Conservation (phyloP, 345 rosid species). For the Gossypium ekmanianum region DNA sequence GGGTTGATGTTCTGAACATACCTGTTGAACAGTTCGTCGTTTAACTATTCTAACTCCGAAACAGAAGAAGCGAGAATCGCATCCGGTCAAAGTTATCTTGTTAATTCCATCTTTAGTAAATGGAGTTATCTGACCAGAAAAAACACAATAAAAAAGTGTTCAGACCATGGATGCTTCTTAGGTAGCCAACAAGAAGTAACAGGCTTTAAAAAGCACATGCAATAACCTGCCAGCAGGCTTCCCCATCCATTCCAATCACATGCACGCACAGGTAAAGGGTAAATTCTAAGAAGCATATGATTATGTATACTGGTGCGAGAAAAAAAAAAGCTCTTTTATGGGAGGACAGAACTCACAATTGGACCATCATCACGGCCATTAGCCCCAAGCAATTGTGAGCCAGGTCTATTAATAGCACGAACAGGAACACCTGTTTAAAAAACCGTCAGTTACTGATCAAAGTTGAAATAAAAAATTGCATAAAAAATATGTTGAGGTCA, state of each 20-base stretch:
- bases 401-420: neutral
- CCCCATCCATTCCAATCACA: slow-evolving; percentile 1
- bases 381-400: neutral
- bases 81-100: slow-evolving; percentile 67
- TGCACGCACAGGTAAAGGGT: neutral
- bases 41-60: slow-evolving; percentile 82
- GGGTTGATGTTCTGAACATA: slow-evolving; percentile 17
- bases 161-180: neutral
- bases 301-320: neutral
- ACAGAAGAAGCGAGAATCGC: slow-evolving; percentile 86
- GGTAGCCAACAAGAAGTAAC: neutral
- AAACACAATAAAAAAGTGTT: neutral
- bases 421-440: neutral
- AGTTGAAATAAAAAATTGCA: neutral
- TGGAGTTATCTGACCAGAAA: slow-evolving; percentile 57
- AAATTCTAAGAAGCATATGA: neutral
- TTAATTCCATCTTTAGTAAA: slow-evolving; percentile 73
- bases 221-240: neutral
- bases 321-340: neutral
- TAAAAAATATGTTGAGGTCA: neutral
- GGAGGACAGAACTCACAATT: slow-evolving; percentile 20
- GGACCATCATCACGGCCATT: neutral
- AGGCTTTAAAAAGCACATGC: neutral
- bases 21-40: slow-evolving; percentile 80
- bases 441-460: neutral